A percentile compares a stretch with the other conserved stretches of the same genome.
These are phyloP conservation scores for Alternaria brassicicola DNA, from an alignment of 2,329 filamentous ascomycete genomes.

Conservation along the genomic window DNA sequence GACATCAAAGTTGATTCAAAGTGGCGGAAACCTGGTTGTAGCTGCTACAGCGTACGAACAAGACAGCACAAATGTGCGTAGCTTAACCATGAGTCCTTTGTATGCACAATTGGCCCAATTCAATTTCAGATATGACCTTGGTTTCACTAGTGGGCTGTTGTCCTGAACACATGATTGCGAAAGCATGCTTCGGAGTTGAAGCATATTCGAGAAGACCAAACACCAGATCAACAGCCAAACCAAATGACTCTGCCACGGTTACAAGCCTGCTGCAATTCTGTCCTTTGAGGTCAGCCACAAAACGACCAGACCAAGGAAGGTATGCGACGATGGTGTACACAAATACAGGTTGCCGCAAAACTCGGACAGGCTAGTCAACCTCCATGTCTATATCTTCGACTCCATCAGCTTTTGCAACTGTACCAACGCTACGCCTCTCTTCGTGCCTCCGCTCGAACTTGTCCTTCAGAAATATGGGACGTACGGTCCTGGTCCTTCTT, in stretches of 20 bases:
- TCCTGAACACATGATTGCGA: background rate
- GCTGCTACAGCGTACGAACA: background rate
- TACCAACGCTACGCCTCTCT: background rate
- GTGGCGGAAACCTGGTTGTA: background rate
- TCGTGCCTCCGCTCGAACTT: background rate
- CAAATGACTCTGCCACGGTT: background rate
- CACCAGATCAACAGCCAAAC: background rate
- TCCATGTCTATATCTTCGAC: constrained; percentile 5
- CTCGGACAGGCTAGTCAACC: constrained; percentile 1
- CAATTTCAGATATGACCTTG: background rate
- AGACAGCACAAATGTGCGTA: too few species aligned
- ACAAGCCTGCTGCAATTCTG: background rate
- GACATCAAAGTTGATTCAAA: background rate
- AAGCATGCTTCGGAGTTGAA: background rate
- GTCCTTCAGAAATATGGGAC: background rate
- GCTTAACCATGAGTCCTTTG: too few species aligned
- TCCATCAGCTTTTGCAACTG: background rate
- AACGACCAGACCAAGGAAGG: background rate
- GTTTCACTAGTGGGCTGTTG: background rate
- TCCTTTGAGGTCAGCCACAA: background rate
- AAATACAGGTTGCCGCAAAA: background rate
- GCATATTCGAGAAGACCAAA: background rate
- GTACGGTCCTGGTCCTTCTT: background rate
- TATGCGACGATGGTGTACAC: background rate
- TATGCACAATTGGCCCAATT: too few species aligned